Base-by-base conservation (phyloP, 495 filamentous ascomycete genomes). In the Podospora pseudocomata region DNA sequence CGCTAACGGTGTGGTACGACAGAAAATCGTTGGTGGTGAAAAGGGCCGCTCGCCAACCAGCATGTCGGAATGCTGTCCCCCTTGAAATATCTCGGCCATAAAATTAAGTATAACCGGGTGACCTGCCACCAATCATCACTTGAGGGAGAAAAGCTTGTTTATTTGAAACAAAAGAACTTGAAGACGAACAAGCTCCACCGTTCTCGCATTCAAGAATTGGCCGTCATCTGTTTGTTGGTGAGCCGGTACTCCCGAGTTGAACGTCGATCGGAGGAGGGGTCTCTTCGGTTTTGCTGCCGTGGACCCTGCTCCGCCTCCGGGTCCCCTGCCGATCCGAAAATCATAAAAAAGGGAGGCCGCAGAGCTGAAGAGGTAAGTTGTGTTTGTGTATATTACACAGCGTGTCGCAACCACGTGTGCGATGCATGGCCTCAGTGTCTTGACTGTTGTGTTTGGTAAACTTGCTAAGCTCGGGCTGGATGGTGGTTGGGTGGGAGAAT, bases 91-190 rank as follows among this genome's bases (percentile, higher is more conserved):
- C 39, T 49, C 39, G 39, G 39, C 9, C 49, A 65, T 28, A 65
- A 54, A 54, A 65, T 13, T 28, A 2, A 53, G 18, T 15, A 34
- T 58, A 32, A 34, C 19, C 18, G 15, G n/a, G 16, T 30, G 30
- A 18, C 57, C 4, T 7, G 53, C 16, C 44, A 23, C 71, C 68
- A 70, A 67, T 70, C 62, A 59, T 68, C 60, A 53, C 63, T 57
- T 32, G 53, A 60, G 5, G 7, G 16, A 16, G 16, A 28, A 5
- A 28, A 26, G 65, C 66, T 65, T 66, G 62, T 72, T 68, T 75
- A 74, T 57, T 53, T 75, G 75, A 77, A 77, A 77, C 75, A 63
- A 39, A 27, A 27, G 18, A 60, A 58, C 34, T 56, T 70, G 62
- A 66, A 63, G 30, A 44, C 53, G 30, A 67, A 65, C 53, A 68